Evolutionary conservation across 176 grass and related monocot genomes (phyloP).

Genomic region (Ensete ventricosum): DNA sequence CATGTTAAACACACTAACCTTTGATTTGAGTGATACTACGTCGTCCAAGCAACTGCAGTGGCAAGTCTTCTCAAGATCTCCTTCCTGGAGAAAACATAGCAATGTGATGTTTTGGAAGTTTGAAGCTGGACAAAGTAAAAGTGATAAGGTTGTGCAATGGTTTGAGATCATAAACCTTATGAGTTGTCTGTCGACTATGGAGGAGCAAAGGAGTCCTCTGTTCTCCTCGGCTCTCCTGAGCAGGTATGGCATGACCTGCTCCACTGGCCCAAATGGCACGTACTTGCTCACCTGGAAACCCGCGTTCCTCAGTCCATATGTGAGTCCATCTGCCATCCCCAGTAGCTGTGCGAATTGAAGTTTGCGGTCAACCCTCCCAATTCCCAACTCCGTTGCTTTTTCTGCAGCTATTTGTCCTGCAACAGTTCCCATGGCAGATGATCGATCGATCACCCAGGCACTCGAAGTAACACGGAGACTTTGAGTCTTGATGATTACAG

Average conservation of each 20-base stretch:
- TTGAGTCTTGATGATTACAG: background rate
- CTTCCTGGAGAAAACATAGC: slow-evolving; percentile 34
- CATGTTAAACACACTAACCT: no score
- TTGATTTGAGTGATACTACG: no score
- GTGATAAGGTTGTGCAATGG: background rate
- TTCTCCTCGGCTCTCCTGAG: slow-evolving; percentile 91
- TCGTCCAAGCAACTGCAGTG: slow-evolving; percentile 12
- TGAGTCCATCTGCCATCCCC: slow-evolving; percentile 94
- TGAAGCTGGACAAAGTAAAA: background rate
- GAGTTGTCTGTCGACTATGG: slow-evolving; percentile 54
- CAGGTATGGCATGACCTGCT: slow-evolving; percentile 89
- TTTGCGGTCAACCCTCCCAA: slow-evolving; percentile 39
- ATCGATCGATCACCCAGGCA: background rate
- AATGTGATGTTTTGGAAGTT: background rate
- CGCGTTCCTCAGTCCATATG: slow-evolving; percentile 62
- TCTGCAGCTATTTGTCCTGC: slow-evolving; percentile 49
- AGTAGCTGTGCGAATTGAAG: slow-evolving; percentile 95
- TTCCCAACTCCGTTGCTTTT: slow-evolving; percentile 57
- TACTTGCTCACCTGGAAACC: slow-evolving; percentile 91
- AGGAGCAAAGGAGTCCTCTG: slow-evolving; percentile 68
- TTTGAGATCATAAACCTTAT: slow-evolving; percentile 37
- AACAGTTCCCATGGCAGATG: background rate
- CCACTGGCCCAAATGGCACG: slow-evolving; percentile 81
- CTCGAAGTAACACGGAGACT: background rate
- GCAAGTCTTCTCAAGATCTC: slow-evolving; percentile 68